Base-by-base conservation (phyloP, 805 yeast genomes). In the Suhomyces tanzawaensis region DNA sequence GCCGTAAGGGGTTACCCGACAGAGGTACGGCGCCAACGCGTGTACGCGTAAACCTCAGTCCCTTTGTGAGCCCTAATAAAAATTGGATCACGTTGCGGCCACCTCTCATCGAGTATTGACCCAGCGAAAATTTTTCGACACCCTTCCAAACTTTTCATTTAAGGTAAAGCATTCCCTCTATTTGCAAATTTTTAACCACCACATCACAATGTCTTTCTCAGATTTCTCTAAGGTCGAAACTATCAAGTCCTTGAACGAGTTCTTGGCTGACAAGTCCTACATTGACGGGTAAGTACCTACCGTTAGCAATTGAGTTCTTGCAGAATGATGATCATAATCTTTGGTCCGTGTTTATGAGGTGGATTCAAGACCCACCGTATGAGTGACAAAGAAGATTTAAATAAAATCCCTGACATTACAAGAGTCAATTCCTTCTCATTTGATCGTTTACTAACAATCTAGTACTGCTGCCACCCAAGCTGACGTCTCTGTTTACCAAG, bases 321-420 rank as follows among this genome's bases (percentile, higher is more conserved):
- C n/a, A 13, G 47, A 39, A 76, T 81, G 87, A 82, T 84, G 89
- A 84, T 70, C 72, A 60, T 62, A 58, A 74, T 68, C 73, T 69
- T 82, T 85, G 95, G 95, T 85, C 95, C 95, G 90, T 85, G 95
- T 86, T 86, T 83, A 83, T 79, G 95, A 87, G 85, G 89, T 82
- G 95, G 87, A 72, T 70, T 82, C 78, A 85, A 85, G 91, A 83
- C 95, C 95, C 90, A 82, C 85, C 81, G 81, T 57, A 82, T 87
- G 95, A 86, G 90, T 85, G 86, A 80, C 81, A 82, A 69, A 72
- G 59, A 49, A 57, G 61, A 55, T 56, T 55, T 48, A 51, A 57
- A 57, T 57, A 45, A 48, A 41, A 39, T 40, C 36, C 39, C 54
- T 49, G 54, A 49, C 39, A 32, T 13, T 29, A 22, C 13, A 19